phyloP scores from a whole-genome alignment of 106 monocot genomes.

The Alisma plantagoaquatica region DNA sequence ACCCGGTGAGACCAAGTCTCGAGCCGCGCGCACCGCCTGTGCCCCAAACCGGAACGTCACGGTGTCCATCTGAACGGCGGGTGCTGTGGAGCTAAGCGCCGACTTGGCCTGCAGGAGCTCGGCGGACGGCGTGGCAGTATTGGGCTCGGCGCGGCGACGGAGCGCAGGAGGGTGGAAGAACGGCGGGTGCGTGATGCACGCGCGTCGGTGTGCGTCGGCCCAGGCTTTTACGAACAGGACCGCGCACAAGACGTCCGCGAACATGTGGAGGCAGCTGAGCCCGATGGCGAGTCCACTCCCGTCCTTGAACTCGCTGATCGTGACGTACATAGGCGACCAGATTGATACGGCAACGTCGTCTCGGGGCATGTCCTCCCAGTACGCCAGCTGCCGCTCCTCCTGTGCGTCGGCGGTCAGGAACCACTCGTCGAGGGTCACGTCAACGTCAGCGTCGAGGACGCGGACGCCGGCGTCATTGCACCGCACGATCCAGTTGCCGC shows the following conservation, averaged over 20 bases:
- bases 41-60: constrained; percentile 61
- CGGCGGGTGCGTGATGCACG: constrained; percentile 51
- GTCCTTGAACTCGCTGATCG: constrained; percentile 71
- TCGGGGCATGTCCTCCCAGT: constrained; percentile 44
- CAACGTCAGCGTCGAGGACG: constrained; percentile 41
- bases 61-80: constrained; percentile 20
- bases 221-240: constrained; percentile 57
- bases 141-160: constrained; percentile 27
- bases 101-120: constrained; percentile 40
- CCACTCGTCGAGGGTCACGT: constrained; percentile 47
- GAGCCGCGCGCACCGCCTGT: constrained; percentile 21
- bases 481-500: constrained; percentile 47
- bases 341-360: constrained; percentile 45
- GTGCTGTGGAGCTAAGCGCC: background rate
- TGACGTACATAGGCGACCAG: constrained; percentile 79
- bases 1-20: constrained; percentile 1
- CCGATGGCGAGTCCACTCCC: constrained; percentile 52
- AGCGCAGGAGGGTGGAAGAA: constrained; percentile 85
- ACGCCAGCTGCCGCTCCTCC: constrained; percentile 52
- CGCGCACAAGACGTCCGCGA: constrained; percentile 53
- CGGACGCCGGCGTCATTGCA: constrained; percentile 88
- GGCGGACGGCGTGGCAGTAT: constrained; percentile 20
- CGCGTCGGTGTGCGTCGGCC: constrained; percentile 64
- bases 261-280: constrained; percentile 78
- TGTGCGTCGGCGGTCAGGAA: constrained; percentile 29